Evolutionary conservation across 192 early-diverging fungal genomes (phyloP), one percentile per base, ranked within the genome.

Genomic region (Gorgonomyces haynaldii): DNA sequence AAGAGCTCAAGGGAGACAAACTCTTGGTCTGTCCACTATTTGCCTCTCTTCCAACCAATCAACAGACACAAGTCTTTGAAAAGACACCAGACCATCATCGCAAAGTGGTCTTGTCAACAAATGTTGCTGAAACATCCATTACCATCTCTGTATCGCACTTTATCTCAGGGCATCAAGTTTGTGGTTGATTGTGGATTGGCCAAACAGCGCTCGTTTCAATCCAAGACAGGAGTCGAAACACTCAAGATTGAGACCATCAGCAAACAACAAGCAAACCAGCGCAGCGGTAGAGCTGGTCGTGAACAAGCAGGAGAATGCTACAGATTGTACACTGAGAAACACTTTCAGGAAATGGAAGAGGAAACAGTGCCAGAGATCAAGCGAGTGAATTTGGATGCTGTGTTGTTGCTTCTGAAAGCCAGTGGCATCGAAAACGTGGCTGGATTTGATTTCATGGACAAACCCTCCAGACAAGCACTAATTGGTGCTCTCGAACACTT

Each of bases 41-140:
- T 69, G 96, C 92, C 0, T 82, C 90, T 8, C 76, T 92, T 25
- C 90, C 93, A 15, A 76, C 86, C 1, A 71, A 79, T 4, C 87
- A 90, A 28, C 96, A 99, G 55, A 74, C 86, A 45, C 63, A 66
- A 36, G 89, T 96, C 17, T 99, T 99, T 70, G 79, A 86, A 26
- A 79, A 82, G 4, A 78, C 89, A 8, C 96, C 93, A 1, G 74
- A 65, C 21, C 79, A 79, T 22, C 81, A 81, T 1, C 78, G 96
- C 12, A 99, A 99, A 57, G 77, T 95, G 6, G 86, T 99, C 50
- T 65, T 99, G 23, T 78, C 90, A 0, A 99, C 96, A 0, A 99
- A 99, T 59, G 89, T 99, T 61, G 96, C 96, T 13, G 96, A 99
- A 70, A 95, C 96, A 0, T 89, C 86, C 48, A 83, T 99, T 49